These are phyloP conservation scores for Cyberlindnera maclurae DNA, from an alignment of 805 yeast genomes.

Conservation along the genomic window DNA sequence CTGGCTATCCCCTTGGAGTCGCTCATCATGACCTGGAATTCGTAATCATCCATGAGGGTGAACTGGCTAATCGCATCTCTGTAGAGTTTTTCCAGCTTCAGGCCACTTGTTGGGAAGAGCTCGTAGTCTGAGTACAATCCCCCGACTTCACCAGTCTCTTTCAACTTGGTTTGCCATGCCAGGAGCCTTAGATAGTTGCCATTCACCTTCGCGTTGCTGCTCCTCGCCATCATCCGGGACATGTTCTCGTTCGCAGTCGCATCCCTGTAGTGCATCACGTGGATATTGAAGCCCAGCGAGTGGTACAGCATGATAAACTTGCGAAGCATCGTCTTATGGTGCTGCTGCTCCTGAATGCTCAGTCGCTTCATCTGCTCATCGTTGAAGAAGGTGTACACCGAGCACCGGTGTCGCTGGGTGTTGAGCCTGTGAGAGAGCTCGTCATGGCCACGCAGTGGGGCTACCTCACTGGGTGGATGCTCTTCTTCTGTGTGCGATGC, in stretches of 20 bases:
- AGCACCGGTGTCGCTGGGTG: constrained; percentile 5
- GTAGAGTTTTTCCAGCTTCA: background rate
- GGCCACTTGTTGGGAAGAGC: constrained; percentile 7
- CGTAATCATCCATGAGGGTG: constrained; percentile 7
- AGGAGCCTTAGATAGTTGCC: constrained; percentile 16
- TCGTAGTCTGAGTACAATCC: constrained; percentile 13
- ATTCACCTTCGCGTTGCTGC: constrained; percentile 5
- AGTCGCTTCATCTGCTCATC: constrained; percentile 13
- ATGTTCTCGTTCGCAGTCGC: constrained; percentile 7
- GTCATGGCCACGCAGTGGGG: constrained; percentile 8
- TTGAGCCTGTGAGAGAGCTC: constrained; percentile 8
- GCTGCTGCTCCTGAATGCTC: constrained; percentile 13
- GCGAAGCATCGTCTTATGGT: constrained; percentile 11
- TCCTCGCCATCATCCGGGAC: no score
- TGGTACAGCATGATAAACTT: constrained; percentile 14
- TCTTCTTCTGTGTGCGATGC: no score
- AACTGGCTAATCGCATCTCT: background rate
- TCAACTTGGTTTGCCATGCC: constrained; percentile 12
- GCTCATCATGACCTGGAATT: constrained; percentile 12
- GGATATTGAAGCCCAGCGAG: constrained; percentile 14
- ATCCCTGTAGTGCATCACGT: constrained; percentile 15
- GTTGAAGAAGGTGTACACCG: constrained; percentile 17
- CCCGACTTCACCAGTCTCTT: constrained; percentile 2
- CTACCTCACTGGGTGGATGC: background rate
- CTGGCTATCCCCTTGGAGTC: constrained; percentile 4